Evolutionary conservation across 177 flowering plant species (phyloP).

Genomic region (Tripterygium wilfordii): DNA sequence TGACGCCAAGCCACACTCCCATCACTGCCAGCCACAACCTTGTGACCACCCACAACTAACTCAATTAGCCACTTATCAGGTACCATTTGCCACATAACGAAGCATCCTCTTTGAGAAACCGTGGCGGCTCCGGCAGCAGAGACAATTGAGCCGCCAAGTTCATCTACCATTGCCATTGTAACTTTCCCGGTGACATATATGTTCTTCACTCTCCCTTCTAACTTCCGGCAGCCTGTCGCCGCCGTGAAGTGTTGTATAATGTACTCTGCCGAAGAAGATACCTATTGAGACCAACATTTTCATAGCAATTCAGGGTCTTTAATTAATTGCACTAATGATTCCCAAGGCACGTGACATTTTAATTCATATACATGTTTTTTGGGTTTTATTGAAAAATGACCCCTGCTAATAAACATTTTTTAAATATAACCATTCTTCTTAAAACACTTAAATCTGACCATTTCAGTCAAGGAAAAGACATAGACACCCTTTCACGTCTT

Average conservation of each 20-base stretch:
- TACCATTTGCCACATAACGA: constrained; percentile 81
- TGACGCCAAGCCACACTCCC: constrained; percentile 86
- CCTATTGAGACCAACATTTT: too few relatives aligned
- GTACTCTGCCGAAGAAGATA: constrained; percentile 58
- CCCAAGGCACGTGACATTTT: too few relatives aligned
- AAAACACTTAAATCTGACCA: too few relatives aligned
- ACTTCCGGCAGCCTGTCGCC: constrained; percentile 67
- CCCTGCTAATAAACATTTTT: too few relatives aligned
- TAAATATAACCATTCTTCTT: too few relatives aligned
- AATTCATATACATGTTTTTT: neutral
- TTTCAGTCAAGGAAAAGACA: too few relatives aligned
- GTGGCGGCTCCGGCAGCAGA: constrained; percentile 12
- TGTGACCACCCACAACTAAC: constrained; percentile 62
- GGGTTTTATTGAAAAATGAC: too few relatives aligned
- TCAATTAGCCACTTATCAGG: constrained; percentile 79
- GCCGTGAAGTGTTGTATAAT: constrained; percentile 72
- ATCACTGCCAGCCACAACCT: constrained; percentile 72
- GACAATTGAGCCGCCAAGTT: constrained; percentile 18
- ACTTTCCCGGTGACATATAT: constrained; percentile 67
- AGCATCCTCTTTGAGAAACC: constrained; percentile 55
- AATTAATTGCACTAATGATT: too few relatives aligned
- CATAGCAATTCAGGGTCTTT: too few relatives aligned
- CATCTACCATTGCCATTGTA: constrained; percentile 57
- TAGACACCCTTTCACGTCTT: too few relatives aligned
- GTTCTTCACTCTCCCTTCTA: constrained; percentile 52